Conservation (phyloP, 2,329 filamentous ascomycete species). For the Fusarium bulbicola region DNA sequence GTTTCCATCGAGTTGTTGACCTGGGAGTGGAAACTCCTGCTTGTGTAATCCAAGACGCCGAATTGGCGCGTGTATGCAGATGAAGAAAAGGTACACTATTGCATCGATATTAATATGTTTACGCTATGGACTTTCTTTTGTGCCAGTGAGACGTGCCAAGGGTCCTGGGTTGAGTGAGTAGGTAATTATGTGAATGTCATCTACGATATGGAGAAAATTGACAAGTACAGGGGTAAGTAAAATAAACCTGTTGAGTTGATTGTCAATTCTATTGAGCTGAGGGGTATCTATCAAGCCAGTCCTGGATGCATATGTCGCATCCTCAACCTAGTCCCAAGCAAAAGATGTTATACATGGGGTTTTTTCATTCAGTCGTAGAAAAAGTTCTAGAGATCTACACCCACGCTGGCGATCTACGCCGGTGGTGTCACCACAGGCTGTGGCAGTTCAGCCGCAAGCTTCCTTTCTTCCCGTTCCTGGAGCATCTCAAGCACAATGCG, state of each 20-base stretch:
- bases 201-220: not conserved
- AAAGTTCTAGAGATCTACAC: not conserved
- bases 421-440: not conserved
- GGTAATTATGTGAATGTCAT: not conserved
- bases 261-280: conserved; percentile 37
- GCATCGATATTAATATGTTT: conserved; percentile 11
- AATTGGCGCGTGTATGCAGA: conserved; percentile 34
- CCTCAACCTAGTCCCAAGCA: conserved; percentile 4
- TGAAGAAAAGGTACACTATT: conserved; percentile 19
- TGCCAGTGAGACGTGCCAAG: not conserved
- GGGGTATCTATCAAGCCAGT: conserved; percentile 38
- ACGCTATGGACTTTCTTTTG: not conserved
- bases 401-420: not conserved
- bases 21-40: conserved; percentile 19
- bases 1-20: conserved; percentile 11
- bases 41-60: conserved; percentile 34
- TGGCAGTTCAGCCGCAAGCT: conserved; percentile 32
- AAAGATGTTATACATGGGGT: conserved; percentile 1
- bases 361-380: conserved; percentile 19
- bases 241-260: conserved; percentile 3
- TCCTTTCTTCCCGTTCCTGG: conserved; percentile 51
- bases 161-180: not conserved
- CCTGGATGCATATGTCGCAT: not conserved
- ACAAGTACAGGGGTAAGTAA: not conserved
- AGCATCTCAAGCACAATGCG: conserved; percentile 72